Conservation (phyloP, 768 basidiomycete species). For the Gautieria morchelliformis region DNA sequence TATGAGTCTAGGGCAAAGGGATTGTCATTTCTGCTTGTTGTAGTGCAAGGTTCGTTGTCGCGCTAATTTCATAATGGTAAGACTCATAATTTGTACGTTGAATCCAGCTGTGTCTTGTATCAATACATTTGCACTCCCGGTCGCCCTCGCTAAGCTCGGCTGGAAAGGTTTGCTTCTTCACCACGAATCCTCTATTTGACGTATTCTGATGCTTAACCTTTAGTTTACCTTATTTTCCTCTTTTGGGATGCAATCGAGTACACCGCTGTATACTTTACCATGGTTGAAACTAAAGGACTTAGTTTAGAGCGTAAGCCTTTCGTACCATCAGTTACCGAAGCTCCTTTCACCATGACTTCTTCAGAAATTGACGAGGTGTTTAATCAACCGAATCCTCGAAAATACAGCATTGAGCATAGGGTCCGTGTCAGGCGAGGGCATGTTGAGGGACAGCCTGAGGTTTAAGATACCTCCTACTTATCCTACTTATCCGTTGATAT, state of each 20-base stretch:
- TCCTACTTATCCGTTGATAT: too few relatives aligned
- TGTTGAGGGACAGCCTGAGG: too few relatives aligned
- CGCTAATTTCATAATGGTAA: not conserved
- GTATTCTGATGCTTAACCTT: conserved; percentile 5
- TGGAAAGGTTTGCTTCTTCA: conserved; percentile 34
- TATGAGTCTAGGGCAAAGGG: conserved; percentile 44
- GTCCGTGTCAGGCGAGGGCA: not conserved
- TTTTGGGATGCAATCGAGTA: conserved; percentile 41
- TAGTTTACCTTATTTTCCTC: conserved; percentile 43
- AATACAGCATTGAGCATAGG: conserved; percentile 12
- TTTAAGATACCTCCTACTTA: too few relatives aligned
- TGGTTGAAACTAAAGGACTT: conserved; percentile 43
- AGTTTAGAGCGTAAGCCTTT: conserved; percentile 36
- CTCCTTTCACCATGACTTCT: conserved; percentile 9
- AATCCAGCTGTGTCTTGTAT: conserved; percentile 35
- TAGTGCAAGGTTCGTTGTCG: not conserved
- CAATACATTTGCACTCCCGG: conserved; percentile 43
- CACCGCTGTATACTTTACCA: conserved; percentile 36
- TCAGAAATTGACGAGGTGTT: conserved; percentile 20
- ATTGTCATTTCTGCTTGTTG: not conserved
- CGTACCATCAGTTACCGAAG: not conserved
- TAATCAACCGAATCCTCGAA: conserved; percentile 12
- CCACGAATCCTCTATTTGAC: not conserved
- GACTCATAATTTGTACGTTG: conserved; percentile 25
- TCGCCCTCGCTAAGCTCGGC: conserved; percentile 32